Evolutionary conservation across 1,139 yeast genomes (phyloP).

Genomic region (Eremothecium cymbalariae): DNA sequence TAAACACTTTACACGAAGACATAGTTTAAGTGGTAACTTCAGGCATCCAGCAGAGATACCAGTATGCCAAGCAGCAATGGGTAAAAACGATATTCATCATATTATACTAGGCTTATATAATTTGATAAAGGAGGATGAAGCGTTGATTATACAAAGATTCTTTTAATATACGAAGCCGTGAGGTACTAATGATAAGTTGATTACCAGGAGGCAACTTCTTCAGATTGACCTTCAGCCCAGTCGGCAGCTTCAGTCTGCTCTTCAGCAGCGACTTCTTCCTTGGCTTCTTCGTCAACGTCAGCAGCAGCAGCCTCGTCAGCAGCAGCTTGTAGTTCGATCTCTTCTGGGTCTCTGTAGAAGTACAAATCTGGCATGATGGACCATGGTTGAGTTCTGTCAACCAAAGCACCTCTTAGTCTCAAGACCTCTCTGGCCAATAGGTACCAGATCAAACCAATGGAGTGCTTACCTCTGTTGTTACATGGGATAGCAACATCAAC

Average conservation of each 20-base stretch:
- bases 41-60: too few relatives aligned
- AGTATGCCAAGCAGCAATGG: too few relatives aligned
- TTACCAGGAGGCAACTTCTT: slow-evolving; percentile 37
- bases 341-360: slow-evolving; percentile 99
- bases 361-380: slow-evolving; percentile 99
- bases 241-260: slow-evolving; percentile 57
- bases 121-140: slow-evolving; percentile 10
- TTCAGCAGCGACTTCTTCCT: slow-evolving; percentile 61
- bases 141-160: slow-evolving; percentile 7
- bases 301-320: slow-evolving; percentile 54
- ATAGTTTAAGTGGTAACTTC: too few relatives aligned
- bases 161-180: slow-evolving; percentile 1
- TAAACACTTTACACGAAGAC: too few relatives aligned
- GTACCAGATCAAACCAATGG: slow-evolving; percentile 99
- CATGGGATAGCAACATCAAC: slow-evolving; percentile 99
- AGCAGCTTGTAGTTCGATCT: slow-evolving; percentile 79
- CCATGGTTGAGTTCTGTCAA: slow-evolving; percentile 97
- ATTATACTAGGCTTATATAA: slow-evolving; percentile 10
- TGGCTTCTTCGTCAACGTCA: slow-evolving; percentile 48
- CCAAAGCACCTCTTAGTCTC: slow-evolving; percentile 96
- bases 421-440: slow-evolving; percentile 98
- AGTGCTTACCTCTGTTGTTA: slow-evolving; percentile 99
- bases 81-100: slow-evolving; percentile 11
- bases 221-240: slow-evolving; percentile 67
- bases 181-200: slow-evolving; percentile 7